phyloP scores from a whole-genome alignment of 805 yeast species.

The Candida montana region DNA sequence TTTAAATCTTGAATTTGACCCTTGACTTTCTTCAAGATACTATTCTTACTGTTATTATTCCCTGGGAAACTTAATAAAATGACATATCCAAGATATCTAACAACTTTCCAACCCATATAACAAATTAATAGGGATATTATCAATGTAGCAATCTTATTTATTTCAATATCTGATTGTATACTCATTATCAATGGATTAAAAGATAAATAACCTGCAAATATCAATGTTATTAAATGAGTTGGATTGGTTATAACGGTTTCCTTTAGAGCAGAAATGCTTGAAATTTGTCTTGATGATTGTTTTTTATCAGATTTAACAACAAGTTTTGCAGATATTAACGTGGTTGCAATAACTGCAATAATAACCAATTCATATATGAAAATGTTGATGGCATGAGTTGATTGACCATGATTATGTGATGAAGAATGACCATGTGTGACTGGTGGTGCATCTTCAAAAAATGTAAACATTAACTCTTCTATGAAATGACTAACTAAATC shows the following conservation, averaged over 20 bases:
- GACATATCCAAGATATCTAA: constrained; percentile 45
- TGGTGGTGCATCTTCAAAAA: constrained; percentile 23
- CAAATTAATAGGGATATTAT: constrained; percentile 40
- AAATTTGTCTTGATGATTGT: neutral
- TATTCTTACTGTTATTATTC: constrained; percentile 32
- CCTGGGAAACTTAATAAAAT: constrained; percentile 50
- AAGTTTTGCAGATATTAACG: constrained; percentile 30
- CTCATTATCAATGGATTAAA: constrained; percentile 29
- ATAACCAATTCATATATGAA: constrained; percentile 28
- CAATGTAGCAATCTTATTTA: constrained; percentile 42
- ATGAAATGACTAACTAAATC: constrained; percentile 83
- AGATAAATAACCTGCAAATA: constrained; percentile 36
- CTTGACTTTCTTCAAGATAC: constrained; percentile 36
- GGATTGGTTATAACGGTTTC: constrained; percentile 22
- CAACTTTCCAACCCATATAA: constrained; percentile 47
- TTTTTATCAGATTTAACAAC: constrained; percentile 1
- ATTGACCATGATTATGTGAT: constrained; percentile 26
- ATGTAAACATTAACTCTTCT: constrained; percentile 57
- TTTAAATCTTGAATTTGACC: constrained; percentile 44
- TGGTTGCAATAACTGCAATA: constrained; percentile 22
- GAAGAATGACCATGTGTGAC: constrained; percentile 10
- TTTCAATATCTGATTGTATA: constrained; percentile 22
- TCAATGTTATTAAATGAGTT: constrained; percentile 39
- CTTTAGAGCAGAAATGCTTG: constrained; percentile 8
- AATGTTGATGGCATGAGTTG: constrained; percentile 20